Evolutionary conservation across 1,139 yeast genomes (phyloP).

Genomic region (Debaryomyces nepalensis): DNA sequence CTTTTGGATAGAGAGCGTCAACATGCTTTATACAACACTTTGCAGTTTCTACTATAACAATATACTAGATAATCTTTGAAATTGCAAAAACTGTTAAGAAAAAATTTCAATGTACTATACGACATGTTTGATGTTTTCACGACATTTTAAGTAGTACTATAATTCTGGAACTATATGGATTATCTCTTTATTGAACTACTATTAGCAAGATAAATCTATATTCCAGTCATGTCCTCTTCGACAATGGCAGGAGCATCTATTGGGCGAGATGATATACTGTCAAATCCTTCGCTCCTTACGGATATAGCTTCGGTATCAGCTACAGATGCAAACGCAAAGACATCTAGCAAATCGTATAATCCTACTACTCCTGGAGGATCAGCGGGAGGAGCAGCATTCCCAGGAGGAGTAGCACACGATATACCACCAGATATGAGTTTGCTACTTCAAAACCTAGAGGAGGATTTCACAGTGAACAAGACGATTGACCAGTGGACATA

Average conservation of each 20-base stretch:
- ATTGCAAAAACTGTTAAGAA: constrained; percentile 9
- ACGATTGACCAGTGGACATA: constrained; percentile 55
- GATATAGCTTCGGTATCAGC: constrained; percentile 31
- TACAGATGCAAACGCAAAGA: constrained; percentile 28
- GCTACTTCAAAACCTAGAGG: constrained; percentile 47
- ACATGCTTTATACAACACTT: constrained; percentile 1
- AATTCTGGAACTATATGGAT: too few relatives aligned
- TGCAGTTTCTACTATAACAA: neutral
- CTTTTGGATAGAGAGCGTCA: constrained; percentile 1
- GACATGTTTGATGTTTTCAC: neutral
- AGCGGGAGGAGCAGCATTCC: constrained; percentile 19
- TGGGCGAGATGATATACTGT: constrained; percentile 25
- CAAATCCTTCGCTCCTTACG: constrained; percentile 22
- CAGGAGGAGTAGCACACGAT: constrained; percentile 28
- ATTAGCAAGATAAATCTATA: neutral
- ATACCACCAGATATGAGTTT: constrained; percentile 55
- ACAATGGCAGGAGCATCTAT: constrained; percentile 24
- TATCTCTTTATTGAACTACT: too few relatives aligned
- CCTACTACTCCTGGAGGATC: constrained; percentile 16
- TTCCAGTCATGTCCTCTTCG: constrained; percentile 13
- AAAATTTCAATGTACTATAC: constrained; percentile 7
- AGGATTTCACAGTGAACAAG: constrained; percentile 46
- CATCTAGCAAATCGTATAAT: constrained; percentile 20
- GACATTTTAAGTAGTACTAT: too few relatives aligned
- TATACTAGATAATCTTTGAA: neutral